These are phyloP conservation scores for Pseudogymnoascus sp. DNA, from an alignment of 2,329 filamentous ascomycete species.

Conservation along the genomic window DNA sequence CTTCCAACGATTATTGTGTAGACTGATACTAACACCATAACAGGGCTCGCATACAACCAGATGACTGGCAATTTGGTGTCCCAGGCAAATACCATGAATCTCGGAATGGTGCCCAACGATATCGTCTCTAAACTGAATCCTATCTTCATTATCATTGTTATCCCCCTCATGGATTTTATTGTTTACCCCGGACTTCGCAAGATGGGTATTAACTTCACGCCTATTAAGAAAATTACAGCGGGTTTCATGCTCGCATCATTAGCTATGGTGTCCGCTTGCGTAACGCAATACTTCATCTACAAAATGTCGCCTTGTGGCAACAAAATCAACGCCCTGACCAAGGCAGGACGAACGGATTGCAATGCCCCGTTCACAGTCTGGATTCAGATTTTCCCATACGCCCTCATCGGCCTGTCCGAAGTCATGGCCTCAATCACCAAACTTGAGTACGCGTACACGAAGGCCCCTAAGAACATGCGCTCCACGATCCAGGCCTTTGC, in stretches of 20 bases:
- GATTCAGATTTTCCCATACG: conserved; percentile 41
- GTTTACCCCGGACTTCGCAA: conserved; percentile 63
- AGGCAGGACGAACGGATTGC: conserved; percentile 1
- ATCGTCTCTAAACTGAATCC: conserved; percentile 70
- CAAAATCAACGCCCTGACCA: conserved; percentile 35
- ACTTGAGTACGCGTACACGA: conserved; percentile 70
- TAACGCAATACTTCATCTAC: conserved; percentile 59
- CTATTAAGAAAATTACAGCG: conserved; percentile 65
- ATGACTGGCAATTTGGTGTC: conserved; percentile 53
- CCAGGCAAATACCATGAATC: conserved; percentile 59
- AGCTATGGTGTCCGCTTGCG: conserved; percentile 51
- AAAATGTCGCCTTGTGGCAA: conserved; percentile 52
- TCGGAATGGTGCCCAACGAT: conserved; percentile 69
- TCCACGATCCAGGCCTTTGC: conserved; percentile 65
- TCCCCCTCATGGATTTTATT: conserved; percentile 61
- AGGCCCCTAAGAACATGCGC: conserved; percentile 73
- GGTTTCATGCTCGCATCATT: conserved; percentile 60
- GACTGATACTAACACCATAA: conserved; percentile 37
- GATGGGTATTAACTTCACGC: conserved; percentile 58
- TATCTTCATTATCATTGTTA: conserved; percentile 66
- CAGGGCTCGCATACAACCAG: conserved; percentile 51
- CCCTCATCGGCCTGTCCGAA: conserved; percentile 49
- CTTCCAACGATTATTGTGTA: conserved; percentile 41
- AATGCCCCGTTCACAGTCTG: conserved; percentile 56
- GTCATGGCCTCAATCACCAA: conserved; percentile 53